phyloP scores from a whole-genome alignment of 1,139 yeast genomes.

The Zygosaccharomyces pseudobailii region DNA sequence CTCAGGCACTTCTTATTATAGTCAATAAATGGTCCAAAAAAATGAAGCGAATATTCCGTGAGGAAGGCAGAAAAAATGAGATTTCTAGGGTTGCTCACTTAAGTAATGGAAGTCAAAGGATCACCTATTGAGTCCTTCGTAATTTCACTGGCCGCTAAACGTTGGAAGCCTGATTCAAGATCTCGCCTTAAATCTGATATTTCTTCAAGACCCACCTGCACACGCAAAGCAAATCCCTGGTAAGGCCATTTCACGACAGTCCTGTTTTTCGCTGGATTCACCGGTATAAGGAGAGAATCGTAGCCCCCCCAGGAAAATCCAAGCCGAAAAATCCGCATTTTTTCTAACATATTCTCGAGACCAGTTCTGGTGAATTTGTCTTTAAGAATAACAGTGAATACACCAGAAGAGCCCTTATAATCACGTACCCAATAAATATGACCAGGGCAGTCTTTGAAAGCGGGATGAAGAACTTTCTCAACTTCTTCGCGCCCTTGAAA shows the following conservation, averaged over 20 bases:
- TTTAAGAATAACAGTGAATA: slow-evolving; percentile 9
- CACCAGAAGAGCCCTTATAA: slow-evolving; percentile 11
- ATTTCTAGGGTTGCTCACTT: too few species aligned
- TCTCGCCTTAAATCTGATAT: slow-evolving; percentile 5
- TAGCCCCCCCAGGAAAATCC: slow-evolving; percentile 16
- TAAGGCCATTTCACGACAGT: slow-evolving; percentile 4
- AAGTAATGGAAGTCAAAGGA: too few species aligned
- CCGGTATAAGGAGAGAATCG: slow-evolving; percentile 9
- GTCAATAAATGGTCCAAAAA: too few species aligned
- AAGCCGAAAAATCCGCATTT: slow-evolving; percentile 7
- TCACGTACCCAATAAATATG: slow-evolving; percentile 11
- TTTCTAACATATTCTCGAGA: slow-evolving; percentile 9
- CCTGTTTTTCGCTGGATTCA: slow-evolving; percentile 2
- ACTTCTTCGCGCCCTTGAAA: slow-evolving; percentile 7
- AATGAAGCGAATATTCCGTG: too few species aligned
- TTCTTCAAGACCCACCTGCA: slow-evolving; percentile 12
- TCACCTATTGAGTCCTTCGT: too few species aligned
- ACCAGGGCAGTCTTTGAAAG: slow-evolving; percentile 12
- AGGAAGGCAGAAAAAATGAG: too few species aligned
- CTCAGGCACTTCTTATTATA: too few species aligned
- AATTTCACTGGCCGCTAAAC: not conserved
- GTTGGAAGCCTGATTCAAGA: slow-evolving; percentile 5
- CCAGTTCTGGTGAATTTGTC: slow-evolving; percentile 4
- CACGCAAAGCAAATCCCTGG: slow-evolving; percentile 6
- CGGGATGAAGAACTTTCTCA: slow-evolving; percentile 11